Conservation (phyloP, 257 asterid genomes). For the Catharanthus roseus region DNA sequence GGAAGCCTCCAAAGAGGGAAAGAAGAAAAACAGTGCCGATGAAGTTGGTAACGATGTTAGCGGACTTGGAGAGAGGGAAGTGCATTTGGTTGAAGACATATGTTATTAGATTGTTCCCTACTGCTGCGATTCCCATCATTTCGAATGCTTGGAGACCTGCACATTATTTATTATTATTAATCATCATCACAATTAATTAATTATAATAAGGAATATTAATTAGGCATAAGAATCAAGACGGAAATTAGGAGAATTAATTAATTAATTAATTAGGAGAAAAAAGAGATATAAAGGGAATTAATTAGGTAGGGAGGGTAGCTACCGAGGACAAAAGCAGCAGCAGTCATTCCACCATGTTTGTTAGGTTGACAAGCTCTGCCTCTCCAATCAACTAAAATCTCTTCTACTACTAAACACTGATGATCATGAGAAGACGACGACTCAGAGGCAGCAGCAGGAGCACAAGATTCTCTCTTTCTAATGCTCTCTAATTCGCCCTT, state of each 20-base stretch:
- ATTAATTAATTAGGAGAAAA: neutral
- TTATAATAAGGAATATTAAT: too few species aligned
- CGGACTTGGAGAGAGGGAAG: conserved; percentile 59
- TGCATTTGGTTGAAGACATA: conserved; percentile 71
- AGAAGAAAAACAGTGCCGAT: conserved; percentile 65
- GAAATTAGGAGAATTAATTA: too few species aligned
- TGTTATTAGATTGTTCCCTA: conserved; percentile 70
- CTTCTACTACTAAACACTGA: too few species aligned
- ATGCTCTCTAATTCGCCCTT: too few species aligned
- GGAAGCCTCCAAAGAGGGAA: conserved; percentile 70
- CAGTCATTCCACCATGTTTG: conserved; percentile 73
- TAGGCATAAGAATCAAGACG: too few species aligned
- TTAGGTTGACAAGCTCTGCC: conserved; percentile 52
- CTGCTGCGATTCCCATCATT: conserved; percentile 81
- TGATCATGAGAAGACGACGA: too few species aligned
- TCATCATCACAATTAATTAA: too few species aligned
- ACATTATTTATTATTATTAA: too few species aligned
- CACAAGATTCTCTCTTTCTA: too few species aligned
- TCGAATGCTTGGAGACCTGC: conserved; percentile 69
- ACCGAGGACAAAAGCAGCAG: conserved; percentile 69
- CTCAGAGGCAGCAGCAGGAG: too few species aligned
- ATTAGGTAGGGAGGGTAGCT: too few species aligned
- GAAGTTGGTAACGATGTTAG: conserved; percentile 76
- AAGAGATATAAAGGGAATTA: neutral
- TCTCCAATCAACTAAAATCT: conserved; percentile 58